Evolutionary conservation across 169 alveolate species (phyloP), one percentile per base, ranked within the genome.

Genomic region (Eimeria zaria): DNA sequence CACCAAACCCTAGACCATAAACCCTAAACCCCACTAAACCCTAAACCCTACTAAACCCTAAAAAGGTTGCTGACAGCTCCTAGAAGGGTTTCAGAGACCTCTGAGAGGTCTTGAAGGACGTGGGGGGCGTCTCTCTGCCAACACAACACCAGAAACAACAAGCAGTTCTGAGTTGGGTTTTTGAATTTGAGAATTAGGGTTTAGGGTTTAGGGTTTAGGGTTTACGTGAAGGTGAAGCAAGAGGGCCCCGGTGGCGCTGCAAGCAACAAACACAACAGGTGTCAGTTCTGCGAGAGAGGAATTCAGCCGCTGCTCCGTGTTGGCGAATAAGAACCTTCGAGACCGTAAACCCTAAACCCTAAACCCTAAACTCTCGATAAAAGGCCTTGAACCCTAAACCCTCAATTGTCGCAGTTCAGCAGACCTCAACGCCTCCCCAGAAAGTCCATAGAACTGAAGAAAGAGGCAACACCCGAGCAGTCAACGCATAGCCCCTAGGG

Each of bases 181-280:
- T 3, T n/a, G 44, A 39, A 14, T 22, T 24, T 33, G 14, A 24
- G 83, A 51, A 7, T 78, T 78, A 78, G 89, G 89, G 64, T 46
- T 46, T 41, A 48, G 64, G 88, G 89, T 46, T 78, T 78, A 48
- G 89, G 64, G 39, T 46, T 41, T 48, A 78, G 9, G 89, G 44
- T 30, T 48, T 78, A 78, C 89, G 33, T 78, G 55, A 67, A 78
- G 89, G 62, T 78, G 89, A 46, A 78, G 64, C 89, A 78, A 51
- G 41, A 78, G 55, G 64, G 89, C 89, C 67, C 89, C 89, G 12
- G 89, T n/a, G 7, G 89, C 89, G 64, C 89, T 78, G 89, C 89
- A 78, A 2, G 44, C 89, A 41, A 22, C 89, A 78, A 27, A 78
- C 33, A 48, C 33, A 46, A 46, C 67, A 48, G 30, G 30, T n/a